phyloP scores from a whole-genome alignment of 768 basidiomycete species.

The Dacryopinax spathularia region DNA sequence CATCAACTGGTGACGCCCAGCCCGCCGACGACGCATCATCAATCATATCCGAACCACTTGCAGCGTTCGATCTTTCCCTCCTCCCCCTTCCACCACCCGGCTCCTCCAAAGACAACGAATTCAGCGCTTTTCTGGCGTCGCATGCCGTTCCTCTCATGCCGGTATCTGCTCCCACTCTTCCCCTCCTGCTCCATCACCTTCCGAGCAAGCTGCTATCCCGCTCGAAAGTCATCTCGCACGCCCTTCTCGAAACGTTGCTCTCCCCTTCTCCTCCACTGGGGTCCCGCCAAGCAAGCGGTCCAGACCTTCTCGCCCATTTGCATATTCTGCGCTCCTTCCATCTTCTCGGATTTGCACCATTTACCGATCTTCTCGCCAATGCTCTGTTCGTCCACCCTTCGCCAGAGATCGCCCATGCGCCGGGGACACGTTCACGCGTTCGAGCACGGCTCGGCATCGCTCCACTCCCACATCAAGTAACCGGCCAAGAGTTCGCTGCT shows the following conservation, averaged over 20 bases:
- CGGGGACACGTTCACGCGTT: constrained; percentile 19
- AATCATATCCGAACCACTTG: not conserved
- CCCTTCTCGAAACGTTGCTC: constrained; percentile 55
- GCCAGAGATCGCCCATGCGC: constrained; percentile 34
- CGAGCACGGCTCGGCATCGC: constrained; percentile 20
- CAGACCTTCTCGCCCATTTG: constrained; percentile 53
- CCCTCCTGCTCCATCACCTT: constrained; percentile 47
- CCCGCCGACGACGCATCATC: not conserved
- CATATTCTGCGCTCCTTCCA: constrained; percentile 22
- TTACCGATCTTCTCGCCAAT: constrained; percentile 49
- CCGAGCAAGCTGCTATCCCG: constrained; percentile 48
- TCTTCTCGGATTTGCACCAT: constrained; percentile 27
- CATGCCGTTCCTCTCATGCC: constrained; percentile 23
- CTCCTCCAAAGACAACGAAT: not conserved
- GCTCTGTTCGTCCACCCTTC: constrained; percentile 50
- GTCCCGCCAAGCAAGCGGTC: constrained; percentile 57
- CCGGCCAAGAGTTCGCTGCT: constrained; percentile 4
- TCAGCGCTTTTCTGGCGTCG: not conserved
- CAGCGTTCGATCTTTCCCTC: not conserved
- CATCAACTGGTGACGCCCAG: not conserved
- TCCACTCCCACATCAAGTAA: constrained; percentile 3
- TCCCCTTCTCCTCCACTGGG: constrained; percentile 44
- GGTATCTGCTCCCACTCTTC: constrained; percentile 46
- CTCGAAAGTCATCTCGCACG: constrained; percentile 47
- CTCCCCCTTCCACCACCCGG: not conserved